A percentile compares a stretch with the other conserved stretches of the same genome.
Conservation (phyloP, 2,329 filamentous ascomycete genomes). For the Fusarium luffae region DNA sequence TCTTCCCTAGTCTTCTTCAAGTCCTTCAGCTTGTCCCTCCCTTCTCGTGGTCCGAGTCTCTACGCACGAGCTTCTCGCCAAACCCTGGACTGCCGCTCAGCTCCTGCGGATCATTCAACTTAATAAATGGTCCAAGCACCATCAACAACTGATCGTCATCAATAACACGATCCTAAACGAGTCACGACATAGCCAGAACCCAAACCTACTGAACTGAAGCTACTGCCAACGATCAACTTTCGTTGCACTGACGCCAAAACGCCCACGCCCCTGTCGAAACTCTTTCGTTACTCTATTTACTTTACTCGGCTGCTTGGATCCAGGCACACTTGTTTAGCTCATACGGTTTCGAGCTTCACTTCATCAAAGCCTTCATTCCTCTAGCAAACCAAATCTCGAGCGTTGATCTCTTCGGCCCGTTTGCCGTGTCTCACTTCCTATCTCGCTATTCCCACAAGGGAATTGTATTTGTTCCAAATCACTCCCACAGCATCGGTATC, state of each 20-base stretch:
- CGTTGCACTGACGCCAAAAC: neutral
- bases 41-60: conserved; percentile 1
- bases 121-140: conserved; percentile 33
- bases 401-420: conserved; percentile 36
- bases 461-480: conserved; percentile 18
- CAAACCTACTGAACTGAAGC: neutral
- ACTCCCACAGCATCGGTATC: conserved; percentile 25
- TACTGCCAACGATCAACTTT: neutral
- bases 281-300: neutral
- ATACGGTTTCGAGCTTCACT: conserved; percentile 1
- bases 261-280: neutral
- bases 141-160: conserved; percentile 19
- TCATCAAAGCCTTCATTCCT: conserved; percentile 36
- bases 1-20: neutral
- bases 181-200: neutral
- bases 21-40: neutral
- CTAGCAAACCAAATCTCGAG: conserved; percentile 11
- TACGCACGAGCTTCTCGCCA: conserved; percentile 7
- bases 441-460: conserved; percentile 11
- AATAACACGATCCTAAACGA: neutral
- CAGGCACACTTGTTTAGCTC: neutral
- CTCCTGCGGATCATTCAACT: conserved; percentile 23
- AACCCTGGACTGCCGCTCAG: conserved; percentile 1
- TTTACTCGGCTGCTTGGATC: conserved; percentile 3
- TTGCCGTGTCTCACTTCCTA: conserved; percentile 30